Evolutionary conservation across 371 early-diverging fungal species (phyloP).

Genomic region (Nematocida sp.): DNA sequence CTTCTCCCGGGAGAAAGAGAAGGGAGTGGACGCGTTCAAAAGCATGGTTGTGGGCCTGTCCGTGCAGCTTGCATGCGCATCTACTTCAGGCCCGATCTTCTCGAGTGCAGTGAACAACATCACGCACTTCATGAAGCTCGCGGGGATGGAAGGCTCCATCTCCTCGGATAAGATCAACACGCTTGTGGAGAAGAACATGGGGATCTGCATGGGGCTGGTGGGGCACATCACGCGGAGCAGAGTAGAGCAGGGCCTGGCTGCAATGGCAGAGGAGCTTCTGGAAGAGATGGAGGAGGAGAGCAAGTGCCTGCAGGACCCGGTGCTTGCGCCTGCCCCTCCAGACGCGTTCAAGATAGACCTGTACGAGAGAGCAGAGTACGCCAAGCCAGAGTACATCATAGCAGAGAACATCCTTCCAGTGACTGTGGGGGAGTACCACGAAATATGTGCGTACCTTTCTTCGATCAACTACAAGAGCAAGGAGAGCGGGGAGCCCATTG

Average conservation of each 20-base stretch:
- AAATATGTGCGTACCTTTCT: conserved; percentile 34
- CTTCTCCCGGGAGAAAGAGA: background rate
- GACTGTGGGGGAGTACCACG: conserved; percentile 19
- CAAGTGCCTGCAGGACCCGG: background rate
- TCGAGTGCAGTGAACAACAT: conserved; percentile 62
- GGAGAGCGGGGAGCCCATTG: conserved; percentile 53
- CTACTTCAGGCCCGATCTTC: conserved; percentile 60
- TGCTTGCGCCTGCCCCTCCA: background rate
- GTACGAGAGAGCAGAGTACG: background rate
- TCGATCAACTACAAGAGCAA: conserved; percentile 50
- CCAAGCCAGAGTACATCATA: conserved; percentile 19
- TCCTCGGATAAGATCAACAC: conserved; percentile 41
- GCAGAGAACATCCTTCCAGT: conserved; percentile 22
- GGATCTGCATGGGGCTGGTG: conserved; percentile 56
- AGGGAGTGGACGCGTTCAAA: background rate
- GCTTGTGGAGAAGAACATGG: conserved; percentile 57
- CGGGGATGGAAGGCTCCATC: conserved; percentile 49
- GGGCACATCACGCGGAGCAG: conserved; percentile 38
- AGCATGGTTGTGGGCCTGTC: conserved; percentile 35
- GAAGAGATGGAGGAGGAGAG: background rate
- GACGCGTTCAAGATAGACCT: background rate
- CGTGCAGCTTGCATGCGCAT: conserved; percentile 44
- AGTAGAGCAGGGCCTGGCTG: background rate
- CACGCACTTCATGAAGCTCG: conserved; percentile 61
- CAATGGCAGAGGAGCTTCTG: conserved; percentile 22